phyloP scores from a whole-genome alignment of 768 basidiomycete species.

The Chalciporus sphaerocephalus region DNA sequence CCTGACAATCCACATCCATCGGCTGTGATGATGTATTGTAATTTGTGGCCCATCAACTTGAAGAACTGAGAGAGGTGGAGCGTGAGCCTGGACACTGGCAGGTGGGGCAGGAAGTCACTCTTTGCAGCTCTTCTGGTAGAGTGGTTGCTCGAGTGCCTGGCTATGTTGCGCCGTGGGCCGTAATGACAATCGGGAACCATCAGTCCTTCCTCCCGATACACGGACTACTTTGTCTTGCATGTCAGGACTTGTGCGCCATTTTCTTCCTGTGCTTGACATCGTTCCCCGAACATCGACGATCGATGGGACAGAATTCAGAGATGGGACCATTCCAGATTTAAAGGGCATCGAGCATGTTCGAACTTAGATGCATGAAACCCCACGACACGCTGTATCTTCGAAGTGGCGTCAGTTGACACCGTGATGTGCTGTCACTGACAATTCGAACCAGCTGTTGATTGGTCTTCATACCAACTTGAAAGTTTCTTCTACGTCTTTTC shows the following conservation, averaged over 20 bases:
- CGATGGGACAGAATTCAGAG: slow-evolving; percentile 15
- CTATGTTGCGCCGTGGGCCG: slow-evolving; percentile 14
- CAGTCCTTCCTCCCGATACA: slow-evolving; percentile 19
- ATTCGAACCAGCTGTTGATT: no score
- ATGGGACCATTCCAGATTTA: slow-evolving; percentile 15
- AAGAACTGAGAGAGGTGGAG: slow-evolving; percentile 5
- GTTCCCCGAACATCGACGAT: slow-evolving; percentile 14
- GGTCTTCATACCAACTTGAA: no score
- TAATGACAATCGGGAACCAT: slow-evolving; percentile 7
- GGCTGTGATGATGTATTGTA: neutral
- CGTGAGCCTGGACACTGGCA: slow-evolving; percentile 1
- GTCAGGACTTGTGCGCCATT: neutral
- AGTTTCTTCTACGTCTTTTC: no score
- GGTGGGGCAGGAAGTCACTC: slow-evolving; percentile 5
- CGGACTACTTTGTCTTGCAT: slow-evolving; percentile 17
- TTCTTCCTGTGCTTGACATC: slow-evolving; percentile 3
- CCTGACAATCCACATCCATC: neutral
- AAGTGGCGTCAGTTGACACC: no score
- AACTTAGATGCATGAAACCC: slow-evolving; percentile 11
- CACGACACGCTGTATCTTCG: no score
- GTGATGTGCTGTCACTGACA: no score
- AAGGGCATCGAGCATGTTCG: slow-evolving; percentile 10
- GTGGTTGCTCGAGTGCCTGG: slow-evolving; percentile 13
- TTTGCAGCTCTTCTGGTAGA: neutral
- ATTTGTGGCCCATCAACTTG: no score